Evolutionary conservation across 2,329 filamentous ascomycete genomes (phyloP).

Genomic region (Davidsoniella eucalypti): DNA sequence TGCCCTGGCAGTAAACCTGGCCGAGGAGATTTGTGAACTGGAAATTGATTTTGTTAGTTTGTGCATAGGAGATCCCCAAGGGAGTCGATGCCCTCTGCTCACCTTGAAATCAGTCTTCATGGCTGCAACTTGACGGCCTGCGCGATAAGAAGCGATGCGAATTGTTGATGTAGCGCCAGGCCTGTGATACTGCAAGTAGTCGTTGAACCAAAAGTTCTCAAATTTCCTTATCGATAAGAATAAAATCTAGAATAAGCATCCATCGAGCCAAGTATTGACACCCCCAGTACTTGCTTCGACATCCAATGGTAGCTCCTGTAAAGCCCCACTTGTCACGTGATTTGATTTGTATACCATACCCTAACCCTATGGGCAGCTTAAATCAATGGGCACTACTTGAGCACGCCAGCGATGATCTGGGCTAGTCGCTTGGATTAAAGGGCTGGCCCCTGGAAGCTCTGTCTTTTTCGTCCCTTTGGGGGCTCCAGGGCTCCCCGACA

Average conservation of each 20-base stretch:
- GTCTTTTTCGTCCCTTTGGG: neutral
- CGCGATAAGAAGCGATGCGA: neutral
- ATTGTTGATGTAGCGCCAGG: neutral
- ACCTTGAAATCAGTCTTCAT: slow-evolving; percentile 99
- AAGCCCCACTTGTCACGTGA: too few species aligned
- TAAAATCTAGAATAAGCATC: neutral
- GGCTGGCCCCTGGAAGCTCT: too few species aligned
- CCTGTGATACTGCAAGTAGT: too few species aligned
- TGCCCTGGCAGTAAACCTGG: slow-evolving; percentile 96
- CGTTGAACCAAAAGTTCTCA: neutral
- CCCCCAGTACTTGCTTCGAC: too few species aligned
- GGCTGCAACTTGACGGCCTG: slow-evolving; percentile 21
- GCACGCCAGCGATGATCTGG: too few species aligned
- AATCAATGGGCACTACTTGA: too few species aligned
- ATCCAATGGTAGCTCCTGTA: too few species aligned
- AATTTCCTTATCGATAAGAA: slow-evolving; percentile 13
- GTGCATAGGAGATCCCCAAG: neutral
- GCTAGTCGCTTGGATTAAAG: too few species aligned
- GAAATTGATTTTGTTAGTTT: neutral
- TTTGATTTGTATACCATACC: too few species aligned
- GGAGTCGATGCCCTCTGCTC: slow-evolving; percentile 15
- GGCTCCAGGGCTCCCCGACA: too few species aligned
- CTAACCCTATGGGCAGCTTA: too few species aligned
- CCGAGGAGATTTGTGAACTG: slow-evolving; percentile 97
- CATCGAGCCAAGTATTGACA: too few species aligned